Evolutionary conservation across 108 stramenopile genomes (phyloP).

Genomic region (Conticribra guillardii): DNA sequence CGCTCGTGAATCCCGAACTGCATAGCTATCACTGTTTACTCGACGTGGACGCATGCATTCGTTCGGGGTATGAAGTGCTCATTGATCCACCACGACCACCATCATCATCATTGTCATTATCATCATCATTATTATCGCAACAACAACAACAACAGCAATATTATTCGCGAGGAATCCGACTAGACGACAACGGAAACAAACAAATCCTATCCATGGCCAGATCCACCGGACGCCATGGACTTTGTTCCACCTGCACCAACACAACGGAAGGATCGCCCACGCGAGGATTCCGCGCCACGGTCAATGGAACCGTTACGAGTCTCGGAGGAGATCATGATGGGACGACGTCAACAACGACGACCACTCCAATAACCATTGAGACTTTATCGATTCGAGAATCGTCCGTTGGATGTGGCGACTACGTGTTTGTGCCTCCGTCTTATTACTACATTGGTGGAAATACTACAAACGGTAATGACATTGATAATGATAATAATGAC

Average conservation of each 20-base stretch:
- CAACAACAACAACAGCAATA: not conserved
- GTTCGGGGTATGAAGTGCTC: not conserved
- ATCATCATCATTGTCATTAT: not conserved
- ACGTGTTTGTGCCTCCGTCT: not conserved
- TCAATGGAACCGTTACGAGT: not conserved
- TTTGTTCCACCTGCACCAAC: no score
- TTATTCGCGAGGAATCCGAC: not conserved
- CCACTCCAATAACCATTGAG: not conserved
- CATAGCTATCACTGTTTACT: not conserved
- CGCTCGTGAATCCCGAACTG: not conserved
- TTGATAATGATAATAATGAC: no score
- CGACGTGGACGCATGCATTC: not conserved
- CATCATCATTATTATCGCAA: not conserved
- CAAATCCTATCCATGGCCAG: not conserved
- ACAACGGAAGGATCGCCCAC: no score
- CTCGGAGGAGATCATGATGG: not conserved
- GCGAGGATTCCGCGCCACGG: not conserved
- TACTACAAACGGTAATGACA: no score
- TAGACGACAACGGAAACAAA: not conserved
- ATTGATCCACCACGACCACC: no score
- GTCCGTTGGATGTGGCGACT: not conserved
- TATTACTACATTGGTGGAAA: not conserved
- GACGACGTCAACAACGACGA: no score
- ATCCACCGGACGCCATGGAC: no score
- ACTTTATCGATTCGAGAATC: not conserved